Evolutionary conservation across 1,284 basidiomycete genomes (phyloP), one percentile per base, ranked within the genome.

Genomic region (Athelia psychrophila): DNA sequence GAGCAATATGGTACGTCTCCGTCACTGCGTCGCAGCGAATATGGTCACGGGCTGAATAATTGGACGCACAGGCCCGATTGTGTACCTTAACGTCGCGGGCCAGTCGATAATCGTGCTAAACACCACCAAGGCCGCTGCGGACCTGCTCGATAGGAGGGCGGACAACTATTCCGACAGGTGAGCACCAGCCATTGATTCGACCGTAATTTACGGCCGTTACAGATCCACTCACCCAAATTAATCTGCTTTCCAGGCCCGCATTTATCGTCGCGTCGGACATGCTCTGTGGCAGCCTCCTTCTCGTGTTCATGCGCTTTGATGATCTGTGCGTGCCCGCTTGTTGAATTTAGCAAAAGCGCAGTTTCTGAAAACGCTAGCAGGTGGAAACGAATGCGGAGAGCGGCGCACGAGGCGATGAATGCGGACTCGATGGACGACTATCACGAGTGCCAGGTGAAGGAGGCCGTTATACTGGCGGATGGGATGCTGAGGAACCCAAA

Each of bases 371-470:
- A 18, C 27, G 9, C 33, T 22, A 32, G 20, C 30, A 65, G 64
- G 13, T 67, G 60, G 61, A 58, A 61, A 16, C 51, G 56, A 25
- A 54, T 62, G 52, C 62, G 64, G 47, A 56, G 62, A 12, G 61
- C 59, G 6, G 51, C 57, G n/a, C 61, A 63, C 45, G 61, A 65
- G 27, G 56, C 51, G 9, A 48, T 66, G 32, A 51, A 51, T 22
- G 56, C 49, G 13, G 25, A 42, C 12, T 53, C 52, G 3, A 50
- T 59, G 2, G 48, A 56, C 18, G 46, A 54, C 16, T 62, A 56
- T 45, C 33, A 60, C 22, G 49, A 52, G 8, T 44, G 59, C 30
- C 62, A 63, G 36, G 30, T 44, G 19, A 59, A 50, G 38, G 64
- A 65, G 49, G 57, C 61, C 13, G n/a, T 56, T 23, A 27, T 58